phyloP scores from a whole-genome alignment of 1,139 yeast species.

The Diutina mesorugosa region DNA sequence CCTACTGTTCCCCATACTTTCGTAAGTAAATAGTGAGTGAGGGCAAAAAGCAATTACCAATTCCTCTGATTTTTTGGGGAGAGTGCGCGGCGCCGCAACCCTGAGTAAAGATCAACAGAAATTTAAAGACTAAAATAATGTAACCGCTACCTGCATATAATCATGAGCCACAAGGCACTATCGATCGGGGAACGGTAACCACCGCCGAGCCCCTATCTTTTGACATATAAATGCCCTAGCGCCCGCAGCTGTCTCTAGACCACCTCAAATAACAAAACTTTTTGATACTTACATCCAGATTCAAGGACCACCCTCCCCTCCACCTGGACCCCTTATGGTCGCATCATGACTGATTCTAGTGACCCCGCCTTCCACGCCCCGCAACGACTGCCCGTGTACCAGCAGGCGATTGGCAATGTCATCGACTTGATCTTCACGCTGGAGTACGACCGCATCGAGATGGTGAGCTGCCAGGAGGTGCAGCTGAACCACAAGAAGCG shows the following conservation, averaged over 20 bases:
- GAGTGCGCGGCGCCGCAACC: too few species aligned
- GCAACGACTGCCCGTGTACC: neutral
- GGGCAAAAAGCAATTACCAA: too few species aligned
- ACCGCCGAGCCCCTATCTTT: neutral
- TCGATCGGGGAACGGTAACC: too few species aligned
- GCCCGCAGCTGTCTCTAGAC: neutral
- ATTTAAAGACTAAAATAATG: too few species aligned
- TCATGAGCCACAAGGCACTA: too few species aligned
- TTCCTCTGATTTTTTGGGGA: too few species aligned
- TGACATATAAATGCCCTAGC: neutral
- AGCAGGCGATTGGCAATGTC: neutral
- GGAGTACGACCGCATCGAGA: slow-evolving; percentile 2
- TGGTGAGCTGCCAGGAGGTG: neutral
- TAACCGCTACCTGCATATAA: too few species aligned
- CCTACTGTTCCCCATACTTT: too few species aligned
- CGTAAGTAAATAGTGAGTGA: too few species aligned
- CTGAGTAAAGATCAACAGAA: too few species aligned
- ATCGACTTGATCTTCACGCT: neutral
- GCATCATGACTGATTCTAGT: neutral
- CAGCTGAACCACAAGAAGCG: neutral
- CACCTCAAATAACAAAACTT: neutral
- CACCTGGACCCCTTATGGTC: neutral
- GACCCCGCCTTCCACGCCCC: neutral
- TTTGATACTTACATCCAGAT: too few species aligned
- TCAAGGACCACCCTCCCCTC: neutral